phyloP scores from a whole-genome alignment of 225 moss, liverwort and hornwort species.

The Pseudoscleropodium purum region DNA sequence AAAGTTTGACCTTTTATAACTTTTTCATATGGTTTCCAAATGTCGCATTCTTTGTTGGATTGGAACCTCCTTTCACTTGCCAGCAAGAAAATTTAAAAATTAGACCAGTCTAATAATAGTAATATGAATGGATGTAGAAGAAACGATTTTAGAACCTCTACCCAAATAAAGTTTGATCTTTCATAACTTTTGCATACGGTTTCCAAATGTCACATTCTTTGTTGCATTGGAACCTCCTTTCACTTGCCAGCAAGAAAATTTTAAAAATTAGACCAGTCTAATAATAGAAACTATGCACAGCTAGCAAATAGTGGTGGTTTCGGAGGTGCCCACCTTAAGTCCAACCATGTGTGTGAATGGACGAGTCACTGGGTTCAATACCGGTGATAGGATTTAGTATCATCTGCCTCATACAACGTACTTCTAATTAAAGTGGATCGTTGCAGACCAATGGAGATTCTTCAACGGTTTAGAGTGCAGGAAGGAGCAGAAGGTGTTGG shows the following conservation, averaged over 20 bases:
- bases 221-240: neutral
- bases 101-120: neutral
- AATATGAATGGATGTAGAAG: neutral
- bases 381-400: neutral
- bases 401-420: neutral
- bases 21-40: neutral
- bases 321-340: neutral
- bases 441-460: conserved; percentile 84
- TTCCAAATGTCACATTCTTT: neutral
- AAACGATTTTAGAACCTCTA: neutral
- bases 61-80: neutral
- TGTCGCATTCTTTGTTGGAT: neutral
- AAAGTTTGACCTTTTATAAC: neutral
- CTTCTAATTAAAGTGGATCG: neutral
- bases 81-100: neutral
- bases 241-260: neutral
- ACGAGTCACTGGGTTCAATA: neutral
- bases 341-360: neutral
- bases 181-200: neutral
- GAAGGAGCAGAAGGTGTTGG: conserved; percentile 86
- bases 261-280: neutral
- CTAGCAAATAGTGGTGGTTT: neutral
- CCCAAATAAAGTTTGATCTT: too few species aligned
- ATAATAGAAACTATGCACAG: too few species aligned
- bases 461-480: conserved; percentile 89